Conservation (phyloP, 1,284 basidiomycete species). For the Trichosporon asahii region DNA sequence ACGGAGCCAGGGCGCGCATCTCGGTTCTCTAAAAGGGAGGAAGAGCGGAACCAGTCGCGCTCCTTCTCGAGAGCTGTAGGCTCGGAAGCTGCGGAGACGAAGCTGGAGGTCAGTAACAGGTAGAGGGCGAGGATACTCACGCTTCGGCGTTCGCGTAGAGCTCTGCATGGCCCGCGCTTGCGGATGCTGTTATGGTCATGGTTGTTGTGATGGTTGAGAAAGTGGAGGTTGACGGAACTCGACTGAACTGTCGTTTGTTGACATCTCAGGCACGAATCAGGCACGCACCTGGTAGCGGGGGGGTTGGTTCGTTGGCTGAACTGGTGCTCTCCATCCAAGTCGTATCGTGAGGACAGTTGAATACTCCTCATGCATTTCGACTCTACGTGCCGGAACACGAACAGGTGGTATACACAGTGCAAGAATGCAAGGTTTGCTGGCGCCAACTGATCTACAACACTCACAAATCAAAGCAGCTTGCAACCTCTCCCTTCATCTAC, state of each 20-base stretch:
- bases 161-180: neutral
- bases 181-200: neutral
- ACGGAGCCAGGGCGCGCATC: neutral
- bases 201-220: neutral
- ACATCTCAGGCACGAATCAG: neutral
- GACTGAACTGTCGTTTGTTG: neutral
- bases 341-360: no score
- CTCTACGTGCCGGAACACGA: no score
- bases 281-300: neutral
- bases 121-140: neutral
- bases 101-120: neutral
- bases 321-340: no score
- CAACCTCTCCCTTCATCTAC: no score
- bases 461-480: no score
- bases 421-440: no score
- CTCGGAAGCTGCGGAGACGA: neutral
- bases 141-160: conserved; percentile 1
- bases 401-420: no score
- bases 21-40: neutral
- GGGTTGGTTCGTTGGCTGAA: no score
- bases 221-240: neutral
- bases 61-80: neutral
- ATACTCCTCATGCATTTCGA: no score
- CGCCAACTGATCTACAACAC: no score
- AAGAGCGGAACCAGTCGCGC: neutral